A percentile compares a stretch with the other conserved stretches of the same genome.
Conservation (phyloP, 2,329 filamentous ascomycete genomes). For the Epichloe baconii region DNA sequence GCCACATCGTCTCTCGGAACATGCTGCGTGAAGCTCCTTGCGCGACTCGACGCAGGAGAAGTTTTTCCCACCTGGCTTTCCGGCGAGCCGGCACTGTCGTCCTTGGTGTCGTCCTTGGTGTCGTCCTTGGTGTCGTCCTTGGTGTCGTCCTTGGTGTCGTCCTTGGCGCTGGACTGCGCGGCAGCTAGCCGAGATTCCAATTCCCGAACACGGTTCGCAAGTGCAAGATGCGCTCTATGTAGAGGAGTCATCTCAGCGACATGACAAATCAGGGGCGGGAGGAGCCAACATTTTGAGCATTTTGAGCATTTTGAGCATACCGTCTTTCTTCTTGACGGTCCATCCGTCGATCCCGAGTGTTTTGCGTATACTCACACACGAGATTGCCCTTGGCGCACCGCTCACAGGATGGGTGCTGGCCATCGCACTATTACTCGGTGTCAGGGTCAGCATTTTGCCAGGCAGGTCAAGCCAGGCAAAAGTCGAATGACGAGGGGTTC, state of each 20-base stretch:
- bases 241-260: background rate
- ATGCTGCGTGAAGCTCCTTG: conserved; percentile 1
- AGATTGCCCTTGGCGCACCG: conserved; percentile 8
- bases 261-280: too few relatives aligned
- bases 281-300: background rate
- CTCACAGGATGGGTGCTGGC: conserved; percentile 10
- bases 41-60: background rate
- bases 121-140: background rate
- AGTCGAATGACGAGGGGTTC: background rate
- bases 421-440: conserved; percentile 9
- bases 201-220: conserved; percentile 1
- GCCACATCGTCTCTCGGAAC: background rate
- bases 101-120: background rate
- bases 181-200: conserved; percentile 1
- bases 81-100: background rate
- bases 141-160: background rate
- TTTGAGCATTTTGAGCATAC: conserved; percentile 2
- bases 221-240: background rate
- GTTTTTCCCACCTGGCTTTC: background rate
- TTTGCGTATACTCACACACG: conserved; percentile 12
- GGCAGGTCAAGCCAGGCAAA: too few relatives aligned
- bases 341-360: conserved; percentile 13
- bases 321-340: conserved; percentile 12
- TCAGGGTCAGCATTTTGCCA: background rate
- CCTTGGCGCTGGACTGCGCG: background rate